A percentile compares a stretch with the other conserved stretches of the same genome.
Conservation (phyloP, 805 yeast species). For the Wickerhamiella musiphila region DNA sequence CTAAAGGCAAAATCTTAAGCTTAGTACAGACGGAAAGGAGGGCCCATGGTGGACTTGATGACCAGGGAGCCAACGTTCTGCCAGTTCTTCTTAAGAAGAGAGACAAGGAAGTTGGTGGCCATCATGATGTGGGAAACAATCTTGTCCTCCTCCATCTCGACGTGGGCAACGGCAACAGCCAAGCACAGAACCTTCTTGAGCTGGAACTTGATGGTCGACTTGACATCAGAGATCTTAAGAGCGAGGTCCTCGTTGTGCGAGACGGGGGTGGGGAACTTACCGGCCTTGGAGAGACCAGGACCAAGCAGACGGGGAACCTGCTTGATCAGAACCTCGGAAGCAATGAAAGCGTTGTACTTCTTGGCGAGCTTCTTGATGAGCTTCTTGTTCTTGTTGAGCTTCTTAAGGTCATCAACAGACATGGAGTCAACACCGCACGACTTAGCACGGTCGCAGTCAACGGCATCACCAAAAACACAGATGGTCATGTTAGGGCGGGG, state of each 20-base stretch:
- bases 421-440: constrained; percentile 97
- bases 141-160: constrained; percentile 95
- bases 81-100: constrained; percentile 99
- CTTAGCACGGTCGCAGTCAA: constrained; percentile 99
- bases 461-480: constrained; percentile 99
- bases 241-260: constrained; percentile 98
- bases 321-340: constrained; percentile 97
- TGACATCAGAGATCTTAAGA: constrained; percentile 90
- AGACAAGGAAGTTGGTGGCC: constrained; percentile 98
- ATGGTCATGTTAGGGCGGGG: constrained; percentile 99
- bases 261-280: constrained; percentile 99
- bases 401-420: constrained; percentile 99
- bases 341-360: constrained; percentile 99
- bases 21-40: constrained; percentile 98
- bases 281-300: constrained; percentile 99
- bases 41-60: constrained; percentile 99
- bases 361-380: constrained; percentile 98
- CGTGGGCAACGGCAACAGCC: constrained; percentile 99
- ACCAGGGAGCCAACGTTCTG: constrained; percentile 99
- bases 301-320: constrained; percentile 99
- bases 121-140: constrained; percentile 95
- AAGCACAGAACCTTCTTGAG: constrained; percentile 98
- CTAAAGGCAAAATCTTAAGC: not conserved
- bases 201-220: constrained; percentile 99
- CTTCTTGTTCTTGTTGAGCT: constrained; percentile 99